phyloP scores from a whole-genome alignment of 176 grass and related monocot genomes.

The Eragrostis nindensis region DNA sequence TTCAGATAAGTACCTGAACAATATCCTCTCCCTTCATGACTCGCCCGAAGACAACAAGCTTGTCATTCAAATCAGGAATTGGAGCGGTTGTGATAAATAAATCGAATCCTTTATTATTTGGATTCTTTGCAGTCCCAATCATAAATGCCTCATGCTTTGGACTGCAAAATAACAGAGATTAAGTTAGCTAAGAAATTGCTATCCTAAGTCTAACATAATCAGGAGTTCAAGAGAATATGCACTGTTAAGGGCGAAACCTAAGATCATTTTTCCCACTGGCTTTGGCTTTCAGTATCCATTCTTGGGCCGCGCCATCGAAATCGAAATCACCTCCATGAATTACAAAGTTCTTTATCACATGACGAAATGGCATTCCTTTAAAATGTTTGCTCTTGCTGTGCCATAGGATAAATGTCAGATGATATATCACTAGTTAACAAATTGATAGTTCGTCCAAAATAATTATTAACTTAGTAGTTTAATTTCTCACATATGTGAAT shows the following conservation, averaged over 20 bases:
- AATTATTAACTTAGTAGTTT: constrained; percentile 10
- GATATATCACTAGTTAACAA: neutral
- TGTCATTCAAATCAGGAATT: constrained; percentile 92
- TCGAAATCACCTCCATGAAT: constrained; percentile 93
- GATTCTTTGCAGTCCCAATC: constrained; percentile 80
- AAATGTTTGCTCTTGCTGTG: constrained; percentile 81
- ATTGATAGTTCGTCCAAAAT: constrained; percentile 13
- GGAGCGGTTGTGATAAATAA: constrained; percentile 95
- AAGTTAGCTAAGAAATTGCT: constrained; percentile 16
- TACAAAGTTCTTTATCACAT: constrained; percentile 90
- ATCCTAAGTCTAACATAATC: constrained; percentile 6
- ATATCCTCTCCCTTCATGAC: constrained; percentile 89
- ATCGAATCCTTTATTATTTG: constrained; percentile 88
- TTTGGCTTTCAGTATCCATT: constrained; percentile 97
- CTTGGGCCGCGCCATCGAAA: constrained; percentile 61
- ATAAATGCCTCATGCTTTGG: constrained; percentile 93
- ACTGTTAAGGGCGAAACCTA: constrained; percentile 56
- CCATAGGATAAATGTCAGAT: constrained; percentile 44
- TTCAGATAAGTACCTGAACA: constrained; percentile 73
- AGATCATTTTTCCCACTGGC: constrained; percentile 65
- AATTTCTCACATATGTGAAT: neutral
- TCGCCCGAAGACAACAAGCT: constrained; percentile 83
- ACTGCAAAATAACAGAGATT: constrained; percentile 54
- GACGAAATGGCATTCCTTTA: constrained; percentile 94
- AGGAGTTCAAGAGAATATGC: constrained; percentile 18